Percentiles rank a stretch among this genome's conserved stretches.
These are phyloP conservation scores for Castanea crenata DNA, from an alignment of 306 rosid genomes.

Conservation along the genomic window DNA sequence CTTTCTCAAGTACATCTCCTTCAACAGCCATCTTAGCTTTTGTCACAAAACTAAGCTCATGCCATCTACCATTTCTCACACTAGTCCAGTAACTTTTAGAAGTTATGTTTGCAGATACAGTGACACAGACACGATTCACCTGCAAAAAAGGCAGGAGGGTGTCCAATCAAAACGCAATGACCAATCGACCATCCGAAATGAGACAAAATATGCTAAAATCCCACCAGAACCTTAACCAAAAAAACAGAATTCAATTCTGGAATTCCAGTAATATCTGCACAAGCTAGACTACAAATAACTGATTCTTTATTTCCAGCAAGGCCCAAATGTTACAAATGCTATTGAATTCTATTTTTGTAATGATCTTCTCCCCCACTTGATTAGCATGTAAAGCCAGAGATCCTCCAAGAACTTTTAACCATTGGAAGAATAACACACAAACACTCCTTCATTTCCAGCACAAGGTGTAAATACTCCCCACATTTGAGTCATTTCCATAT, in stretches of 20 bases:
- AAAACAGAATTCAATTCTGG: not conserved
- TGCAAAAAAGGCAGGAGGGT: slow-evolving; percentile 25
- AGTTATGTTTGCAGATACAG: slow-evolving; percentile 19
- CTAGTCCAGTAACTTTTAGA: slow-evolving; percentile 27
- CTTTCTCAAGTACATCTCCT: slow-evolving; percentile 53
- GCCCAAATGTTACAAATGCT: not conserved
- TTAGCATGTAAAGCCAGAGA: not conserved
- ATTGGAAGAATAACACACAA: not conserved
- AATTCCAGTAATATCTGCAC: not conserved
- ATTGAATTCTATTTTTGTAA: not conserved
- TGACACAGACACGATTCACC: slow-evolving; percentile 36
- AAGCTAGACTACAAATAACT: not conserved
- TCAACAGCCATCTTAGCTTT: slow-evolving; percentile 50
- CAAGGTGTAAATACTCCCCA: too few species aligned
- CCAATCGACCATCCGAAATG: not conserved
- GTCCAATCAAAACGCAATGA: not conserved
- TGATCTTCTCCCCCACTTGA: not conserved
- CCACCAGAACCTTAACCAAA: slow-evolving; percentile 1
- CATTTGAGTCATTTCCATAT: too few species aligned
- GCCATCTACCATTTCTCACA: slow-evolving; percentile 33
- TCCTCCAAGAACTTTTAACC: not conserved
- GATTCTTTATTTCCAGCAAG: not conserved
- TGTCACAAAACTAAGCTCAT: slow-evolving; percentile 26
- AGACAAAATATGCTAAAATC: not conserved
- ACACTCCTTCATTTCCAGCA: not conserved